phyloP scores from a whole-genome alignment of 2,329 filamentous ascomycete genomes.

The Pseudocercospora ulei region DNA sequence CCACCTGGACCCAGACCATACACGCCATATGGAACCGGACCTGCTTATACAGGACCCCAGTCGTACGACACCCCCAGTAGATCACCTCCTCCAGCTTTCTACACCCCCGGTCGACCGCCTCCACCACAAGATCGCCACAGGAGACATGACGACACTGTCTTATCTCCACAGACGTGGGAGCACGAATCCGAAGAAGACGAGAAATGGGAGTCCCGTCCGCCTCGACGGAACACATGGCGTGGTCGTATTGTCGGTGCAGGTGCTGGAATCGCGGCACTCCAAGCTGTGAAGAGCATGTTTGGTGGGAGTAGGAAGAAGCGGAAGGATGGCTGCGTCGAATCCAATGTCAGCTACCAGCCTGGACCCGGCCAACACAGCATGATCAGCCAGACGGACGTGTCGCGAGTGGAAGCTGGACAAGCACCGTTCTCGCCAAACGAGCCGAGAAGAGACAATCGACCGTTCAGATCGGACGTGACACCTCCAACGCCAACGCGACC shows the following conservation, averaged over 20 bases:
- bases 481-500: conserved; percentile 35
- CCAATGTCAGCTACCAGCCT: conserved; percentile 39
- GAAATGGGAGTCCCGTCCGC: conserved; percentile 34
- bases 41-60: conserved; percentile 3
- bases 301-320: conserved; percentile 39
- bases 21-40: conserved; percentile 7
- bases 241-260: conserved; percentile 41
- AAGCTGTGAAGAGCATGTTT: conserved; percentile 48
- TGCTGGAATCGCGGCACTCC: conserved; percentile 38
- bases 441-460: conserved; percentile 15
- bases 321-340: conserved; percentile 46
- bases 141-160: conserved; percentile 14
- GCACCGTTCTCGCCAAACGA: conserved; percentile 41
- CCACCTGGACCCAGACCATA: conserved; percentile 15
- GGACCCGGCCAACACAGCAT: conserved; percentile 41
- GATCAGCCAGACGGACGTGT: conserved; percentile 42
- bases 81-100: conserved; percentile 13
- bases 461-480: conserved; percentile 17
- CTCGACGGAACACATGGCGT: conserved; percentile 35
- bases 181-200: conserved; percentile 29
- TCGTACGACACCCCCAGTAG: conserved; percentile 9
- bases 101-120: conserved; percentile 12
- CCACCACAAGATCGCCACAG: conserved; percentile 13
- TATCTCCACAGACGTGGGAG: conserved; percentile 31
- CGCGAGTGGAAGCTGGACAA: conserved; percentile 47